Conservation (phyloP, 768 basidiomycete species). For the Mycena leptocephala region DNA sequence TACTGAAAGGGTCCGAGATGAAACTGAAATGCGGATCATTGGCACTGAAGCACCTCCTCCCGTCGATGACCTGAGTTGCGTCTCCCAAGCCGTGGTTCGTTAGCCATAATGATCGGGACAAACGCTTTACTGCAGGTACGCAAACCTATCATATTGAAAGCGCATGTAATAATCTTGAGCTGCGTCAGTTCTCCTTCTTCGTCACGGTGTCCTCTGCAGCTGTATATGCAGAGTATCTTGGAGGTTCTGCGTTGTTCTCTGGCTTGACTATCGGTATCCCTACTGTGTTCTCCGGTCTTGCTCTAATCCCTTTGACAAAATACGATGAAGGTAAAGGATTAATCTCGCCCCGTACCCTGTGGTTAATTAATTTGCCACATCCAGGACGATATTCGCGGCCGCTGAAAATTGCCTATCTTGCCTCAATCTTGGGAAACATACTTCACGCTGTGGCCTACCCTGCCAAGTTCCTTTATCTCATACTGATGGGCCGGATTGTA, state of each 20-base stretch:
- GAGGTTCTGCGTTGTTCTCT: constrained; percentile 80
- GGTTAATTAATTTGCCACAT: too few species aligned
- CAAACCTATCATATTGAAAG: background rate
- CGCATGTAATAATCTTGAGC: background rate
- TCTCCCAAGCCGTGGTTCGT: constrained; percentile 61
- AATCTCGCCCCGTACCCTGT: too few species aligned
- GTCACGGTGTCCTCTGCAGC: constrained; percentile 79
- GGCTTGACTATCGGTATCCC: constrained; percentile 81
- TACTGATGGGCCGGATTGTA: constrained; percentile 63
- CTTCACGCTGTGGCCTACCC: constrained; percentile 75
- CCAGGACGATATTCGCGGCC: constrained; percentile 71
- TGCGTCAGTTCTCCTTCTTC: constrained; percentile 75
- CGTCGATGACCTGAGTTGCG: constrained; percentile 54
- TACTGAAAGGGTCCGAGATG: background rate
- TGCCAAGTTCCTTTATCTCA: constrained; percentile 54
- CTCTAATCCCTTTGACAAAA: constrained; percentile 69
- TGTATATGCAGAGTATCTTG: constrained; percentile 73
- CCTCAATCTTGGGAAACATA: constrained; percentile 70
- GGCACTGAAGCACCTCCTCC: background rate
- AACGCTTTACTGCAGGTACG: constrained; percentile 65
- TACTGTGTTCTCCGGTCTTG: constrained; percentile 71
- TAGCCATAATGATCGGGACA: constrained; percentile 59
- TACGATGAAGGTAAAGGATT: constrained; percentile 75
- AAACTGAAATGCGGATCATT: background rate
- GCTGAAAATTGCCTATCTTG: constrained; percentile 68